These are phyloP conservation scores for Phialophora verrucosa DNA, from an alignment of 2,329 filamentous ascomycete species.

Conservation along the genomic window DNA sequence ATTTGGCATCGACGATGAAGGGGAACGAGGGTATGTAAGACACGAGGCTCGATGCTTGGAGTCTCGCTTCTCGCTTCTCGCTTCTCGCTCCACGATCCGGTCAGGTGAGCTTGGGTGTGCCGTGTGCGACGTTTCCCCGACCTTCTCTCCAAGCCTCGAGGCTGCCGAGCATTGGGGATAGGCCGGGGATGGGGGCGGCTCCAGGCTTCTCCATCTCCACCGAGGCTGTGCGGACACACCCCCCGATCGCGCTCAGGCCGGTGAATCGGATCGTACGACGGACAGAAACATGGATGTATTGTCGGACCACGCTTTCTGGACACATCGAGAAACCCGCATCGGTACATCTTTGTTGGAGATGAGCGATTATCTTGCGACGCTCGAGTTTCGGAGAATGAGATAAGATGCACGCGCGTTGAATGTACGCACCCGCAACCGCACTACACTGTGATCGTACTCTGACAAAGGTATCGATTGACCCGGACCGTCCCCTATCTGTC, in stretches of 20 bases:
- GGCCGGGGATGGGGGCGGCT: not conserved
- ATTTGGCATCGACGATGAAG: not conserved
- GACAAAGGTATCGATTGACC: not conserved
- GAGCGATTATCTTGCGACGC: not conserved
- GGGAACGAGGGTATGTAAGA: not conserved
- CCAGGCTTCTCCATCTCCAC: not conserved
- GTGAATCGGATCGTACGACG: not conserved
- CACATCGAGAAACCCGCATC: not conserved
- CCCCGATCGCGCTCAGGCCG: not conserved
- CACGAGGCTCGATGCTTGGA: not conserved
- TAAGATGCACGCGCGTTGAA: not conserved
- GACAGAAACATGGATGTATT: not conserved
- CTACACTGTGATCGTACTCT: not conserved
- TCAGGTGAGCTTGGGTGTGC: not conserved
- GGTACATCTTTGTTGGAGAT: conserved; percentile 5
- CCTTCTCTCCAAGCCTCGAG: conserved; percentile 14
- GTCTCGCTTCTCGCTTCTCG: not conserved
- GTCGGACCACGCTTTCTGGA: not conserved
- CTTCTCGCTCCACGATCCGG: not conserved
- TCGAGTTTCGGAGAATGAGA: not conserved
- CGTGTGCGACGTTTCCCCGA: conserved; percentile 8
- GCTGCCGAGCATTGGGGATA: conserved; percentile 10
- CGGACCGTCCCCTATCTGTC: too few relatives aligned
- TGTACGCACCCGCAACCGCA: not conserved
- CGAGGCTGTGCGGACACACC: not conserved